Percentiles rank a stretch among this genome's conserved stretches.
Conservation (phyloP, 257 asterid species). For the Echium plantagineum region DNA sequence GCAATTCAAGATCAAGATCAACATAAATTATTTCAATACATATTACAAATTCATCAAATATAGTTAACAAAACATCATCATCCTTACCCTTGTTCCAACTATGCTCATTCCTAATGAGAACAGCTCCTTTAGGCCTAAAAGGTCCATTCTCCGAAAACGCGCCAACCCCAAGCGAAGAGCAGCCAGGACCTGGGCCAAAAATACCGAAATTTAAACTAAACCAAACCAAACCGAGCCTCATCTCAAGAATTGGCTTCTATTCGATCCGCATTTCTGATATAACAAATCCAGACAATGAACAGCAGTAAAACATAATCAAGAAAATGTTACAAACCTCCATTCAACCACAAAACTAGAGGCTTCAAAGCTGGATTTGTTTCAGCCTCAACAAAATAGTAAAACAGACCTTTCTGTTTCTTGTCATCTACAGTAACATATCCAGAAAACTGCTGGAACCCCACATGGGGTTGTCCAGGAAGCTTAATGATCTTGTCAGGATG, state of each 20-base stretch:
- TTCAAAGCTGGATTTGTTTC: conserved; percentile 37
- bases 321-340: conserved; percentile 44
- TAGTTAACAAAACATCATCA: neutral
- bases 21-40: conserved; percentile 8
- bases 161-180: conserved; percentile 70
- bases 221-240: no score
- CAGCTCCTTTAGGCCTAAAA: conserved; percentile 46
- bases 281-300: neutral
- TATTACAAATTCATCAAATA: neutral
- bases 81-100: conserved; percentile 65
- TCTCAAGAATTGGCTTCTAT: neutral
- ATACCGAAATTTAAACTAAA: neutral
- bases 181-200: conserved; percentile 50
- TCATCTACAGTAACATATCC: conserved; percentile 58
- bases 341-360: conserved; percentile 61
- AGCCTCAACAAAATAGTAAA: conserved; percentile 64
- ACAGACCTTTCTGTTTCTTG: conserved; percentile 35
- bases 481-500: conserved; percentile 40
- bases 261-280: neutral
- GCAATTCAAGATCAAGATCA: conserved; percentile 15
- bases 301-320: neutral
- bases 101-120: conserved; percentile 36
- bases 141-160: conserved; percentile 81
- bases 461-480: conserved; percentile 60
- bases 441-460: conserved; percentile 47